These are phyloP conservation scores for Epipyxis sp. DNA, from an alignment of 108 stramenopile species.

Conservation along the genomic window DNA sequence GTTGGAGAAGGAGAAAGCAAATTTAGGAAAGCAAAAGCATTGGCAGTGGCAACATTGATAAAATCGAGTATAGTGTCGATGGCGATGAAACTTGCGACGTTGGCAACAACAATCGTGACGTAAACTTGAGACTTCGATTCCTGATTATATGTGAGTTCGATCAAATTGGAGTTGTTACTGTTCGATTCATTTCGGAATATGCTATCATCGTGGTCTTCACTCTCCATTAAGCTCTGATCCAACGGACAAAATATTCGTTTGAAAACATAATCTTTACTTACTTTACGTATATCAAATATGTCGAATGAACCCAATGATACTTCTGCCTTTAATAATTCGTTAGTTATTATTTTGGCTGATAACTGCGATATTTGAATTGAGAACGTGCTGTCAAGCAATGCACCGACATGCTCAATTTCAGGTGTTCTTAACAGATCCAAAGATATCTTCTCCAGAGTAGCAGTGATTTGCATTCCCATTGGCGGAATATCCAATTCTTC, in stretches of 20 bases:
- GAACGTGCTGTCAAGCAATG: background rate
- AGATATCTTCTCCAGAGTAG: background rate
- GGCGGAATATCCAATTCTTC: background rate
- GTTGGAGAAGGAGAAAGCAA: background rate
- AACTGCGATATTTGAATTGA: background rate
- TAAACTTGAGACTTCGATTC: background rate
- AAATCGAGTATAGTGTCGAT: conserved; percentile 10
- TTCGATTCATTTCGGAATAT: too few species aligned
- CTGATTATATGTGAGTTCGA: background rate
- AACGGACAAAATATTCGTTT: background rate
- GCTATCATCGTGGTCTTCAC: background rate
- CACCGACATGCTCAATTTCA: background rate
- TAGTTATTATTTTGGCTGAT: background rate
- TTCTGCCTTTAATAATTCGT: background rate
- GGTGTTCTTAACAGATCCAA: background rate
- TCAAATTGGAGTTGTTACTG: too few species aligned
- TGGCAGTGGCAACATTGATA: background rate
- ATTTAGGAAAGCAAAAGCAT: background rate
- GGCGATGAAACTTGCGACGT: background rate
- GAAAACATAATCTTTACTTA: conserved; percentile 2
- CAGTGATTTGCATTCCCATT: background rate
- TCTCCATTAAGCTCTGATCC: background rate
- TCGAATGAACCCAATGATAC: background rate
- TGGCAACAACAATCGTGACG: background rate
- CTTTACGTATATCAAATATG: background rate